Evolutionary conservation across 2,329 filamentous ascomycete genomes (phyloP).

Genomic region (Ascocoryne sarcoides): DNA sequence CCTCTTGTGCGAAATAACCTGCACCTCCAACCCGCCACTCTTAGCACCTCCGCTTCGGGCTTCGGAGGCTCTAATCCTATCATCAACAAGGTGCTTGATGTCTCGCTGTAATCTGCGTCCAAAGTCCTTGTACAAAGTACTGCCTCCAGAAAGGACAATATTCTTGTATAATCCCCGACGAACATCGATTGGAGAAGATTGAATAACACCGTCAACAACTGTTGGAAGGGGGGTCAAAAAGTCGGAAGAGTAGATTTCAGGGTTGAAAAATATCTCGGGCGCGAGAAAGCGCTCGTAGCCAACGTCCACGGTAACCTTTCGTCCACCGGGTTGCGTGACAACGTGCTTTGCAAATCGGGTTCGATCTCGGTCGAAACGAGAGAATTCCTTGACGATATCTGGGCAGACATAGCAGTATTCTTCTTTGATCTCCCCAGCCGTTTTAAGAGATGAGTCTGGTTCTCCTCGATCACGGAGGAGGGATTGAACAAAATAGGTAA

Average conservation of each 20-base stretch:
- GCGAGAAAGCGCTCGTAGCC: slow-evolving; percentile 97
- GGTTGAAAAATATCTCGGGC: slow-evolving; percentile 99
- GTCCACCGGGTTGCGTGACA: slow-evolving; percentile 77
- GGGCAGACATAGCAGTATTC: slow-evolving; percentile 98
- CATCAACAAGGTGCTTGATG: slow-evolving; percentile 92
- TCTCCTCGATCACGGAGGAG: slow-evolving; percentile 92
- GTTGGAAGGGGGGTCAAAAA: slow-evolving; percentile 91
- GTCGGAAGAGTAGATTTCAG: slow-evolving; percentile 97
- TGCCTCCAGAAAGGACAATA: slow-evolving; percentile 94
- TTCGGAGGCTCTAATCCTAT: slow-evolving; percentile 85
- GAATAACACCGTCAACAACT: slow-evolving; percentile 94
- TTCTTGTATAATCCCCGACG: slow-evolving; percentile 98
- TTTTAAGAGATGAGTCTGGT: slow-evolving; percentile 93
- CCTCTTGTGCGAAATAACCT: slow-evolving; percentile 95
- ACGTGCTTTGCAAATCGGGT: slow-evolving; percentile 86
- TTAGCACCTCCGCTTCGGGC: slow-evolving; percentile 78
- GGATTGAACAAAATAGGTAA: slow-evolving; percentile 97
- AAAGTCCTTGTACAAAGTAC: slow-evolving; percentile 97
- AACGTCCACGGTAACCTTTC: slow-evolving; percentile 78
- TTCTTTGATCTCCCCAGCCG: slow-evolving; percentile 96
- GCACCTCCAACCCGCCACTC: slow-evolving; percentile 90
- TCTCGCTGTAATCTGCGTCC: slow-evolving; percentile 91
- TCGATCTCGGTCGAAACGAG: slow-evolving; percentile 85
- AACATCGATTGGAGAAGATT: slow-evolving; percentile 95
- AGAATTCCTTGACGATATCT: slow-evolving; percentile 98